phyloP scores from a whole-genome alignment of 2,329 filamentous ascomycete genomes.

The Orbilia blumenaviensis region DNA sequence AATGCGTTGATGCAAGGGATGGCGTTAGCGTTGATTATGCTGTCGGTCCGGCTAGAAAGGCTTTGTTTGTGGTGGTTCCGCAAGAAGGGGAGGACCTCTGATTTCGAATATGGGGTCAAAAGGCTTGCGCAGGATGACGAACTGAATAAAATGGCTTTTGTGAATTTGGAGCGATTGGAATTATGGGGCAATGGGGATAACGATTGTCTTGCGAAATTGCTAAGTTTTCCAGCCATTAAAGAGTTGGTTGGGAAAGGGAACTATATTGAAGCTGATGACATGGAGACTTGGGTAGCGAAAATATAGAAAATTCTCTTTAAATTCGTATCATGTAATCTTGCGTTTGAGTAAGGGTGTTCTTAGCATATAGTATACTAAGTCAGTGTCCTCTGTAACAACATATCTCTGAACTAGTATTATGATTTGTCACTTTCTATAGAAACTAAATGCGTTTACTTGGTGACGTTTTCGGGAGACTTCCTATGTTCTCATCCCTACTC shows the following conservation, averaged over 20 bases:
- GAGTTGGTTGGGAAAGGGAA: not conserved
- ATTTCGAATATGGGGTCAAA: slow-evolving; percentile 12
- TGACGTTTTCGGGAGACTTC: no score
- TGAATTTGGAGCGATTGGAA: slow-evolving; percentile 12
- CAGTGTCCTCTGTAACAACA: no score
- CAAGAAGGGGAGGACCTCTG: not conserved
- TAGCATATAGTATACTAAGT: no score
- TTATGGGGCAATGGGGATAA: not conserved
- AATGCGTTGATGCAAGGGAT: slow-evolving; percentile 28
- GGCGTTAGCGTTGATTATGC: slow-evolving; percentile 12
- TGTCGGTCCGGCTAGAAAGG: slow-evolving; percentile 4
- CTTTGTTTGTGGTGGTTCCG: slow-evolving; percentile 4
- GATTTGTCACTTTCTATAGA: no score
- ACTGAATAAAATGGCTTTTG: not conserved
- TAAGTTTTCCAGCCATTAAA: not conserved
- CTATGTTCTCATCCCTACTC: no score
- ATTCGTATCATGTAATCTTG: no score
- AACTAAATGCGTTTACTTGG: no score
- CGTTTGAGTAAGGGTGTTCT: no score
- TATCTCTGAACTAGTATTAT: no score
- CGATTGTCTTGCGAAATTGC: not conserved
- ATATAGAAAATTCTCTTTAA: no score
- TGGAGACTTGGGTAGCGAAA: not conserved
- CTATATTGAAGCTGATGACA: not conserved
- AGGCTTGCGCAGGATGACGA: not conserved